Evolutionary conservation across 768 basidiomycete genomes (phyloP).

Genomic region (Russula ochroleuca): DNA sequence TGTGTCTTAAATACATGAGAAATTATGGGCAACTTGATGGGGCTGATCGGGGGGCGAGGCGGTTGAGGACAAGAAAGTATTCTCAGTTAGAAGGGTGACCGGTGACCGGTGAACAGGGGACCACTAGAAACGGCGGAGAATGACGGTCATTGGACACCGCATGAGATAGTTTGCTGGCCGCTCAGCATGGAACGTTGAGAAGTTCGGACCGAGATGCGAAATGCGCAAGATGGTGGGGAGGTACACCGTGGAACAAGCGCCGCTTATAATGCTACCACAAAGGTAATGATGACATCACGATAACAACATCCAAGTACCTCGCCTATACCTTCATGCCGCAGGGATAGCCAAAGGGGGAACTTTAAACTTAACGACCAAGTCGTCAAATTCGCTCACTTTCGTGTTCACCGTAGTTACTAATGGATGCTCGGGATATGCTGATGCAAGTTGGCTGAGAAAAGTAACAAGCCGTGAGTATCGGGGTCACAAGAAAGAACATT

Average conservation of each 20-base stretch:
- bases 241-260: neutral
- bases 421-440: conserved; percentile 64
- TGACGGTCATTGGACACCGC: conserved; percentile 1
- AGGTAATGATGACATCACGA: conserved; percentile 6
- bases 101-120: neutral
- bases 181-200: conserved; percentile 6
- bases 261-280: neutral
- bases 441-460: conserved; percentile 39
- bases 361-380: conserved; percentile 51
- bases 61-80: neutral
- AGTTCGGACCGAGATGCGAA: conserved; percentile 10
- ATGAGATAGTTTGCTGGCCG: conserved; percentile 6
- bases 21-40: neutral
- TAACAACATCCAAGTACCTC: conserved; percentile 7
- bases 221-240: neutral
- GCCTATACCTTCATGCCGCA: conserved; percentile 10
- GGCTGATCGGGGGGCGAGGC: neutral
- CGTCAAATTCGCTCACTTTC: conserved; percentile 64
- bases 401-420: conserved; percentile 55
- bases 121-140: neutral
- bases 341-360: conserved; percentile 51
- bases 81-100: neutral
- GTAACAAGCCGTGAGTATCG: conserved; percentile 21
- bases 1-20: too few relatives aligned
- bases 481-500: conserved; percentile 8